A percentile compares a stretch with the other conserved stretches of the same genome.
Evolutionary conservation across 768 basidiomycete species (phyloP).

Genomic region (Phylloporus arenicola): DNA sequence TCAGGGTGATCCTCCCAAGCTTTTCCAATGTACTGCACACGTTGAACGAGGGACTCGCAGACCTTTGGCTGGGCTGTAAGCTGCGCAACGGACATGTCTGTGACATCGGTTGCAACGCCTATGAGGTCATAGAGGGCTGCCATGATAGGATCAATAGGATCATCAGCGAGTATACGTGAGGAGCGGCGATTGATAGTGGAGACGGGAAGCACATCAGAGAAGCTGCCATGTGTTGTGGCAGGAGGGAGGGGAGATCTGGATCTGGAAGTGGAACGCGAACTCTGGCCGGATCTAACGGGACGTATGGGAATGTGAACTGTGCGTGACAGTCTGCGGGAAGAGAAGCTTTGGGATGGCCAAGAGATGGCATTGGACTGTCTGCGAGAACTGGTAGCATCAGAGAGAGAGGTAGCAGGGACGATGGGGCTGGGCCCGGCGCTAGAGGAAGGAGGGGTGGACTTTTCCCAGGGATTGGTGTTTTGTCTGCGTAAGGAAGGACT

Average conservation of each 20-base stretch:
- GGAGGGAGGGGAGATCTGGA: slow-evolving; percentile 90
- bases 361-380: slow-evolving; percentile 51
- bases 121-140: slow-evolving; percentile 87
- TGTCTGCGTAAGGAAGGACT: slow-evolving; percentile 70
- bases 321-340: slow-evolving; percentile 80
- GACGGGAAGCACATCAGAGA: slow-evolving; percentile 47
- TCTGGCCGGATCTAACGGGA: slow-evolving; percentile 66
- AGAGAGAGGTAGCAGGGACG: slow-evolving; percentile 53
- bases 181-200: slow-evolving; percentile 62
- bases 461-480: slow-evolving; percentile 62
- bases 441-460: slow-evolving; percentile 47
- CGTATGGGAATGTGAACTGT: slow-evolving; percentile 72
- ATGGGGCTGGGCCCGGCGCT: slow-evolving; percentile 57
- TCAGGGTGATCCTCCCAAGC: slow-evolving; percentile 98
- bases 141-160: slow-evolving; percentile 87
- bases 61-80: slow-evolving; percentile 81
- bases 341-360: slow-evolving; percentile 50
- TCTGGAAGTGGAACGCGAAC: slow-evolving; percentile 91
- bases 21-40: slow-evolving; percentile 86
- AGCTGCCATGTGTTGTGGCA: slow-evolving; percentile 56
- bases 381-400: slow-evolving; percentile 61
- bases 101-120: slow-evolving; percentile 86
- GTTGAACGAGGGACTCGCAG: slow-evolving; percentile 82
- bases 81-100: slow-evolving; percentile 82
- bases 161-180: slow-evolving; percentile 78